A percentile compares a stretch with the other conserved stretches of the same genome.
Evolutionary conservation across 2,329 filamentous ascomycete species (phyloP).

Genomic region (Colletotrichum filicis): DNA sequence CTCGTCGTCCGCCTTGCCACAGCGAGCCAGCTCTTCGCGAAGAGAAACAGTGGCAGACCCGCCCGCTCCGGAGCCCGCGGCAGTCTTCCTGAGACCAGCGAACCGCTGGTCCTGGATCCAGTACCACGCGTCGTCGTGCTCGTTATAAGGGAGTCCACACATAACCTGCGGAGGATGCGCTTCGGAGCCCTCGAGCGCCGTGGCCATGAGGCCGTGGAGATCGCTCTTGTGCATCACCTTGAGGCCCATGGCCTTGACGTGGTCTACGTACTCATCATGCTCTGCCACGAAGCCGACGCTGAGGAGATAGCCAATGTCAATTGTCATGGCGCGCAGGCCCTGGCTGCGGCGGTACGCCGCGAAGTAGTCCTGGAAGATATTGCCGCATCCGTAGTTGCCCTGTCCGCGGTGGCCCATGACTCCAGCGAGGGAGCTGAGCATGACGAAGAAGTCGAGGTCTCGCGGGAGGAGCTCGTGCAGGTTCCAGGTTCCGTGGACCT

Average conservation of each 20-base stretch:
- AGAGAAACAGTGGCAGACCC: conserved; percentile 5
- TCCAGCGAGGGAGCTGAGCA: conserved; percentile 44
- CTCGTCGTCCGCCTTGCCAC: conserved; percentile 22
- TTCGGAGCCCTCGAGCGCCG: conserved; percentile 20
- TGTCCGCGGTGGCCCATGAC: conserved; percentile 48
- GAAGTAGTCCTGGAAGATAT: conserved; percentile 54
- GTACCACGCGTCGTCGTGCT: conserved; percentile 29
- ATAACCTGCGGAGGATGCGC: conserved; percentile 28
- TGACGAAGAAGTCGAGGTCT: conserved; percentile 49
- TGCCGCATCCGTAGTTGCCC: conserved; percentile 56
- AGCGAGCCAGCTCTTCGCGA: conserved; percentile 21
- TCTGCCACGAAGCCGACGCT: conserved; percentile 63
- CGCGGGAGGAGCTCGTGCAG: conserved; percentile 44
- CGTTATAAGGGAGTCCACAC: conserved; percentile 22
- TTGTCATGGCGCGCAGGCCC: conserved; percentile 55
- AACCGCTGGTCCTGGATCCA: conserved; percentile 32
- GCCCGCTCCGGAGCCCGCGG: not conserved
- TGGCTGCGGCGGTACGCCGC: conserved; percentile 51
- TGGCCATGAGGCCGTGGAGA: conserved; percentile 28
- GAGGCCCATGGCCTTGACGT: conserved; percentile 31
- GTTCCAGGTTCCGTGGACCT: conserved; percentile 45
- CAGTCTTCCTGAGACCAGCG: conserved; percentile 17
- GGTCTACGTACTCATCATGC: conserved; percentile 45
- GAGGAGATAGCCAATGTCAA: conserved; percentile 64
- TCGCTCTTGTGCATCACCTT: conserved; percentile 29